These are phyloP conservation scores for Erodium maritimum DNA, from an alignment of 345 rosid genomes.

Conservation along the genomic window DNA sequence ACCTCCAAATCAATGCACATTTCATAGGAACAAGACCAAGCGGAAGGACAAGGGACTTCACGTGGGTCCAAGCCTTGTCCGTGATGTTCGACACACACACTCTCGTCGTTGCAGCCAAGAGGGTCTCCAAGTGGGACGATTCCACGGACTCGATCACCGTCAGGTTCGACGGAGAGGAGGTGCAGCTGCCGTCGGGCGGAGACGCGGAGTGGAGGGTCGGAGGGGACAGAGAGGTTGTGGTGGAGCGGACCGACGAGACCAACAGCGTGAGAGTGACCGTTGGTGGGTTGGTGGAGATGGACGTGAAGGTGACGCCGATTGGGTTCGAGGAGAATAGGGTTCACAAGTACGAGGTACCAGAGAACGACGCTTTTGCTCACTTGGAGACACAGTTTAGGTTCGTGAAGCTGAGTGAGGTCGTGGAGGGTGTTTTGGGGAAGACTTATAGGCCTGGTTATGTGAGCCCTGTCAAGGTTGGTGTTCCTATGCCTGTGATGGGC, in stretches of 20 bases:
- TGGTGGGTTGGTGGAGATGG: constrained; percentile 41
- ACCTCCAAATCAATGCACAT: constrained; percentile 77
- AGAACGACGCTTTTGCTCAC: constrained; percentile 57
- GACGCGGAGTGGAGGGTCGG: constrained; percentile 50
- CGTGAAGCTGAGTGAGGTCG: constrained; percentile 33
- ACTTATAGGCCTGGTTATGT: constrained; percentile 53
- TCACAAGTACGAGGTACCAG: constrained; percentile 60
- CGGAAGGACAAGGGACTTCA: constrained; percentile 73
- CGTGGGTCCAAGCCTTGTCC: constrained; percentile 81
- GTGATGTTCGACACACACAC: constrained; percentile 61
- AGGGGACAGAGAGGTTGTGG: constrained; percentile 30
- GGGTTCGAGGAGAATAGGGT: constrained; percentile 52
- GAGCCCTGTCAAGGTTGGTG: constrained; percentile 62
- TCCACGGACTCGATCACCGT: constrained; percentile 40
- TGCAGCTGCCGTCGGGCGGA: constrained; percentile 48
- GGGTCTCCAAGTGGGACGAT: constrained; percentile 46
- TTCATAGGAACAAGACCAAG: constrained; percentile 71
- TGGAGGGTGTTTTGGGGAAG: constrained; percentile 74
- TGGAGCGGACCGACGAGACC: constrained; percentile 54
- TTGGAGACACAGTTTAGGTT: constrained; percentile 74
- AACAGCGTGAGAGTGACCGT: constrained; percentile 42
- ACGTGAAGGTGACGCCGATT: constrained; percentile 44
- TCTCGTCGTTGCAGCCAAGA: constrained; percentile 49
- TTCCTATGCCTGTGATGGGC: constrained; percentile 73
- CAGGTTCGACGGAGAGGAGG: constrained; percentile 37